Conservation (phyloP, 1,284 basidiomycete genomes). For the Sporisorium reilianum region DNA sequence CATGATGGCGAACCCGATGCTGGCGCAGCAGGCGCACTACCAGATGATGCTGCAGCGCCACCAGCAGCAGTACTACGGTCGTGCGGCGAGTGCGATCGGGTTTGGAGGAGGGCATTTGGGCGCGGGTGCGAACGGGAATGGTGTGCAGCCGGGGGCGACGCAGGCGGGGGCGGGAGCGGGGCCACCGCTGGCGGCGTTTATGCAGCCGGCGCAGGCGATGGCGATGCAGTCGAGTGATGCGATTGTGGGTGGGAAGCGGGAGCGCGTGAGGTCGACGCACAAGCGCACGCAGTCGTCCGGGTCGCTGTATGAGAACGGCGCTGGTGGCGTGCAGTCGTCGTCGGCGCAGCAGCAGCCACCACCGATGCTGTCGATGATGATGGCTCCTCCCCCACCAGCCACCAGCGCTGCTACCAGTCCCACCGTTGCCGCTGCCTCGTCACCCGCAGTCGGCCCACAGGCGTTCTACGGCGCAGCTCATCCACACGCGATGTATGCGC, state of each 20-base stretch:
- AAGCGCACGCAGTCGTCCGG: conserved; percentile 19
- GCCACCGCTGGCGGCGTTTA: conserved; percentile 41
- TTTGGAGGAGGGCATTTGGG: conserved; percentile 12
- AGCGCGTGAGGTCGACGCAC: conserved; percentile 3
- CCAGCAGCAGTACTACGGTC: conserved; percentile 46
- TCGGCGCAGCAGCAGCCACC: too few relatives aligned
- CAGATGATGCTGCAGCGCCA: conserved; percentile 47
- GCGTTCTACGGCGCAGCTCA: conserved; percentile 2
- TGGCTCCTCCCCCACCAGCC: conserved; percentile 35
- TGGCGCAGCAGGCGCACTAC: conserved; percentile 49
- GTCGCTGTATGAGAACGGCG: conserved; percentile 13
- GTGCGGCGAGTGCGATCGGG: conserved; percentile 38
- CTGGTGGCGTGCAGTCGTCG: background rate
- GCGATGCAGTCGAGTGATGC: conserved; percentile 5
- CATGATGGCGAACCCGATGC: conserved; percentile 48
- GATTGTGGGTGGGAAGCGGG: background rate
- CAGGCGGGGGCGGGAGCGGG: conserved; percentile 1
- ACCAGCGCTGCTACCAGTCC: background rate
- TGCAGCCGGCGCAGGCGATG: conserved; percentile 27
- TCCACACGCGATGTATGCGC: conserved; percentile 8
- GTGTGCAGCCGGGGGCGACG: background rate
- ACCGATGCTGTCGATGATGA: conserved; percentile 55
- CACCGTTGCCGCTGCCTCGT: background rate
- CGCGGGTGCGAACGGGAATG: conserved; percentile 31
- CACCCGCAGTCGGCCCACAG: conserved; percentile 10